These are phyloP conservation scores for Mrakia gelida DNA, from an alignment of 768 basidiomycete species.

Conservation along the genomic window DNA sequence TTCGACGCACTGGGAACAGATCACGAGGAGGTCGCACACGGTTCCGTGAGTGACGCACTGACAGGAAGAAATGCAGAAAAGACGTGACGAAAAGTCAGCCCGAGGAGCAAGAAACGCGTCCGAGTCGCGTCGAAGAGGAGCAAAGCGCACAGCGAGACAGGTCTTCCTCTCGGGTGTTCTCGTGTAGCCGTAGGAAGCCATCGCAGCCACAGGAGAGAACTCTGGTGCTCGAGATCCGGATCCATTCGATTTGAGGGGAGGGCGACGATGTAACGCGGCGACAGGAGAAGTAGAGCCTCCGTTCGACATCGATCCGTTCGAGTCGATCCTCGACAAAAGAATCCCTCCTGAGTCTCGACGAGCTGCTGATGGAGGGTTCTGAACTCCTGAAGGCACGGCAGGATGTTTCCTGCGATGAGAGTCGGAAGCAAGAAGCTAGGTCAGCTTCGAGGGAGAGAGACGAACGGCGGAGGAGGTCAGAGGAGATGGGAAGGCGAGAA, in stretches of 20 bases:
- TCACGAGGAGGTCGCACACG: not conserved
- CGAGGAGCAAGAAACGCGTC: too few species aligned
- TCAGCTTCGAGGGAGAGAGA: not conserved
- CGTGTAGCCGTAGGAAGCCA: not conserved
- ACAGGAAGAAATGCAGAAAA: not conserved
- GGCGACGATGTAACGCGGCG: not conserved
- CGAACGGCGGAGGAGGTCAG: too few species aligned
- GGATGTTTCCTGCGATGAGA: too few species aligned
- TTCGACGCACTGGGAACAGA: not conserved
- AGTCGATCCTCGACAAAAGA: not conserved
- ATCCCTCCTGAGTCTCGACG: too few species aligned
- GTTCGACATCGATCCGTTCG: not conserved
- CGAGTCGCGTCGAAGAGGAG: too few species aligned
- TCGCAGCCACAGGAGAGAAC: not conserved
- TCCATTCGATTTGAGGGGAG: not conserved
- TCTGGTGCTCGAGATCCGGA: not conserved
- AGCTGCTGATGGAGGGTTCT: too few species aligned
- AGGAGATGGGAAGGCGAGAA: constrained; percentile 36
- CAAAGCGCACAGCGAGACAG: not conserved
- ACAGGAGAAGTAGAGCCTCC: not conserved
- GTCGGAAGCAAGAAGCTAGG: not conserved
- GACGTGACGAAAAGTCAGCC: not conserved
- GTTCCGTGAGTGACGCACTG: not conserved
- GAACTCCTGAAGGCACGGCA: too few species aligned
- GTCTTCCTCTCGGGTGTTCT: not conserved